Evolutionary conservation across 257 asterid genomes (phyloP).

Genomic region (Echium plantagineum): DNA sequence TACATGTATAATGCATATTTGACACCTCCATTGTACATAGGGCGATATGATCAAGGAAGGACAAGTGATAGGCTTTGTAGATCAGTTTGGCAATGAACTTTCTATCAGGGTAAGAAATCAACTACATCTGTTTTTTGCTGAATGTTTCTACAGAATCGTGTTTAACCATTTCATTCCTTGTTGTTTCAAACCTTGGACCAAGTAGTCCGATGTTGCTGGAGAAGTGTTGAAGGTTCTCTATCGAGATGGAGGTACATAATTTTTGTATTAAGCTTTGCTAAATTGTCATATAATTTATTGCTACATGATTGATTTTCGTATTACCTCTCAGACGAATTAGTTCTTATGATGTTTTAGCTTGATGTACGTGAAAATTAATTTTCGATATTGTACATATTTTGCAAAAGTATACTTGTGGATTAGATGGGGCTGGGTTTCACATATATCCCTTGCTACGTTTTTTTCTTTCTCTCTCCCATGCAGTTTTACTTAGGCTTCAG

Average conservation of each 20-base stretch:
- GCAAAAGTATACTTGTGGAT: not conserved
- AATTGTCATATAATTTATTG: not conserved
- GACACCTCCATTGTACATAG: conserved; percentile 34
- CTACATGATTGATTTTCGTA: not conserved
- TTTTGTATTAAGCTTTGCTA: not conserved
- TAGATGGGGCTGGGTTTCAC: not conserved
- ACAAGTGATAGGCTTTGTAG: conserved; percentile 60
- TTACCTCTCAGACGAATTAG: not conserved
- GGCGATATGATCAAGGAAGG: conserved; percentile 87
- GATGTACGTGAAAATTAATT: not conserved
- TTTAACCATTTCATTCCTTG: conserved; percentile 8
- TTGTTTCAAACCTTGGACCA: conserved; percentile 8
- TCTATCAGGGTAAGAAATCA: conserved; percentile 57
- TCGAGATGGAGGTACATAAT: conserved; percentile 56
- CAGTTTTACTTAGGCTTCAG: too few species aligned
- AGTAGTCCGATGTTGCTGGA: conserved; percentile 81
- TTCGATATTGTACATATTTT: not conserved
- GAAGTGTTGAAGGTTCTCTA: conserved; percentile 69
- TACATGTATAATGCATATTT: not conserved
- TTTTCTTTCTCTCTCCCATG: not conserved
- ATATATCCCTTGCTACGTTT: not conserved
- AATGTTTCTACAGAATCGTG: conserved; percentile 9
- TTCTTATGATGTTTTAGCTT: not conserved
- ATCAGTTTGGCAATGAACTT: conserved; percentile 50
- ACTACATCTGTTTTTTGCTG: not conserved